These are phyloP conservation scores for Chlamydomonas sp. DNA, from an alignment of 139 green algal species.

Conservation along the genomic window DNA sequence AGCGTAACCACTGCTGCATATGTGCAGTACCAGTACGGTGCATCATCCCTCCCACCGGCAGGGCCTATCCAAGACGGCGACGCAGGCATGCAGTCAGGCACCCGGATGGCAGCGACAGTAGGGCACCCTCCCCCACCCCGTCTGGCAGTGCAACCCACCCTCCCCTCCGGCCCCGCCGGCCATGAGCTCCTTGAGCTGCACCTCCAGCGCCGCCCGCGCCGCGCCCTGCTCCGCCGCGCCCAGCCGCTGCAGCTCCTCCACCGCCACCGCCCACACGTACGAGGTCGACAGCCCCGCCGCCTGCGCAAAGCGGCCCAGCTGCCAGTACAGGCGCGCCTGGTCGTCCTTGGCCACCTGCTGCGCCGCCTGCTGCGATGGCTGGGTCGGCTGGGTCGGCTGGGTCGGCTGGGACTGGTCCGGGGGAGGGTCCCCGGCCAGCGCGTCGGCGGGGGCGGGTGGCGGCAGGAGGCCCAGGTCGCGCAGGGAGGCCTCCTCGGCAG, in stretches of 20 bases:
- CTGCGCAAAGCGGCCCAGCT: neutral
- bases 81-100: no score
- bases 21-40: no score
- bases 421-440: neutral
- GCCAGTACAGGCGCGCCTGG: neutral
- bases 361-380: neutral
- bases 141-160: no score
- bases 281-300: neutral
- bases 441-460: no score
- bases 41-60: no score
- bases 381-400: neutral
- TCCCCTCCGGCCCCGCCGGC: no score
- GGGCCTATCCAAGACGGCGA: no score
- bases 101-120: no score
- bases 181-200: neutral
- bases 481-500: neutral
- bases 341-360: no score
- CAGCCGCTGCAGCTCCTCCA: neutral
- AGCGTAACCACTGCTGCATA: no score
- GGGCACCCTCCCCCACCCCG: no score
- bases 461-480: slow-evolving; percentile 9
- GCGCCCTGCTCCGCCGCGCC: neutral
- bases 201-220: neutral
- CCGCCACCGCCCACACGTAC: neutral
- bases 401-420: neutral